Percentiles rank a stretch among this genome's conserved stretches.
These are phyloP conservation scores for Mycena metata DNA, from an alignment of 768 basidiomycete genomes.

Conservation along the genomic window DNA sequence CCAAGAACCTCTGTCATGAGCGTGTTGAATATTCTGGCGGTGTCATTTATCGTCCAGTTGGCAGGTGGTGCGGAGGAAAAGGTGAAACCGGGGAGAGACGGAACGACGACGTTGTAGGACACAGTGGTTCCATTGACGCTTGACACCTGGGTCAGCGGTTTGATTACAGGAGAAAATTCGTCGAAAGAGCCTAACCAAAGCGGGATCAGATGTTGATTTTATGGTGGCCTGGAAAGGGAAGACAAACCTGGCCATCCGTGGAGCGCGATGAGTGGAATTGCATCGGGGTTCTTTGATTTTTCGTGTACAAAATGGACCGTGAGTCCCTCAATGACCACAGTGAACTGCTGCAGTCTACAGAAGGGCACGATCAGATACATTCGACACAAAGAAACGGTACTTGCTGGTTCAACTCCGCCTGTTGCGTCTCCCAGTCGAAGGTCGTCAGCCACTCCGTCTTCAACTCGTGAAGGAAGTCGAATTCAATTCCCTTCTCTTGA, in stretches of 20 bases:
- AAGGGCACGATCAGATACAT: not conserved
- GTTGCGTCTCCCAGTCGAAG: constrained; percentile 13
- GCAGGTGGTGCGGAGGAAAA: constrained; percentile 35
- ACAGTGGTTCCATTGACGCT: not conserved
- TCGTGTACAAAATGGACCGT: constrained; percentile 20
- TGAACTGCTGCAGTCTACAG: constrained; percentile 25
- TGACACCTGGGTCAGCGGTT: not conserved
- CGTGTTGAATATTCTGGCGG: constrained; percentile 42
- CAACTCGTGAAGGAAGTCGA: constrained; percentile 4
- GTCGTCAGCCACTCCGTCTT: constrained; percentile 1
- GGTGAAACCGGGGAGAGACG: constrained; percentile 37
- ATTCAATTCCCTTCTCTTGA: constrained; percentile 10
- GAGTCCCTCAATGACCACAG: constrained; percentile 32
- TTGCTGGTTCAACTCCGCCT: constrained; percentile 16
- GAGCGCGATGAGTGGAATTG: constrained; percentile 20
- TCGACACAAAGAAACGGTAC: not conserved
- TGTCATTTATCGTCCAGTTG: constrained; percentile 41
- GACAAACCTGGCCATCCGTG: constrained; percentile 32
- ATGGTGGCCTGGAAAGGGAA: too few species aligned
- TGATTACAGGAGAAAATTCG: constrained; percentile 16
- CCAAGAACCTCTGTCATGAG: constrained; percentile 45
- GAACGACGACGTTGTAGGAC: constrained; percentile 24
- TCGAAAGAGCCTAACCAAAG: constrained; percentile 15
- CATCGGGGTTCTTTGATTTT: constrained; percentile 8
- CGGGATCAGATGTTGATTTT: not conserved